Conservation (phyloP, 768 basidiomycete genomes). For the Termitomyces heimii region DNA sequence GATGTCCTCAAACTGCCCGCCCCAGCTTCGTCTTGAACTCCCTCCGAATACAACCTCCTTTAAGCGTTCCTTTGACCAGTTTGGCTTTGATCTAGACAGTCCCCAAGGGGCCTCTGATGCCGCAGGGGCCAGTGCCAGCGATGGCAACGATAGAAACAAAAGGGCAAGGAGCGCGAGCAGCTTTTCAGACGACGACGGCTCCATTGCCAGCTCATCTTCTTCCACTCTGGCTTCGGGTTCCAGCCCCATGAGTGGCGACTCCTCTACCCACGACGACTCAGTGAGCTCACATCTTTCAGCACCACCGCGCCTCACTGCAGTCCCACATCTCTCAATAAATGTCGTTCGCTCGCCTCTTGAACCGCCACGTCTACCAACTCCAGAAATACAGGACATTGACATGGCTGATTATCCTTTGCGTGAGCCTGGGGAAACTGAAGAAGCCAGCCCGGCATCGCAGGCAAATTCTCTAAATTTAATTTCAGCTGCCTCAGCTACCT, state of each 20-base stretch:
- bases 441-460: conserved; percentile 8
- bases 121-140: conserved; percentile 22
- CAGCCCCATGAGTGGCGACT: conserved; percentile 12
- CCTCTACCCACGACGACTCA: conserved; percentile 2
- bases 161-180: conserved; percentile 51
- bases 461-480: neutral
- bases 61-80: conserved; percentile 56
- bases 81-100: conserved; percentile 50
- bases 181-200: conserved; percentile 30
- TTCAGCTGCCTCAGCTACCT: conserved; percentile 4
- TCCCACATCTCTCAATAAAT: conserved; percentile 15
- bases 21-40: conserved; percentile 48
- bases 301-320: conserved; percentile 12
- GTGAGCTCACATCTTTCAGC: neutral
- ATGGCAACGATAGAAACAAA: conserved; percentile 49
- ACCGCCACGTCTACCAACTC: conserved; percentile 36
- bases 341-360: conserved; percentile 13
- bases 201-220: conserved; percentile 27
- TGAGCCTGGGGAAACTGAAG: conserved; percentile 10
- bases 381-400: conserved; percentile 43
- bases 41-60: conserved; percentile 47
- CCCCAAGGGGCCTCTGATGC: conserved; percentile 23
- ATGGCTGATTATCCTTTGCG: conserved; percentile 37
- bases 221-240: conserved; percentile 26
- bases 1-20: conserved; percentile 40